Evolutionary conservation across 148 eudicot species (phyloP).

Genomic region (Silene conica): DNA sequence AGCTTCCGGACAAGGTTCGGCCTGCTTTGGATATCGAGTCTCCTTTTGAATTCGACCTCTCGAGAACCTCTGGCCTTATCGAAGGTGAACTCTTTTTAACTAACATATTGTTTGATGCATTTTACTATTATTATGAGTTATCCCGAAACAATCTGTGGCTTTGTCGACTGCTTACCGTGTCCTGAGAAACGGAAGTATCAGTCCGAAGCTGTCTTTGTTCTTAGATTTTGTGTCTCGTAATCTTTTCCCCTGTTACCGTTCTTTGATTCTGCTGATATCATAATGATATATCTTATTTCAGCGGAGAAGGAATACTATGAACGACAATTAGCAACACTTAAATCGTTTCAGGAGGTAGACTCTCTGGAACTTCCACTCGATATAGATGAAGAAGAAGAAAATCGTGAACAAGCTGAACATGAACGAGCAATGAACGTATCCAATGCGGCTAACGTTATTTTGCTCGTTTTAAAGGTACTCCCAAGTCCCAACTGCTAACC

Average conservation of each 20-base stretch:
- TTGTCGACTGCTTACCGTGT: no score
- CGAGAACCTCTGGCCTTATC: conserved; percentile 48
- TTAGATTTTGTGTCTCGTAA: neutral
- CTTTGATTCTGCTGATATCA: neutral
- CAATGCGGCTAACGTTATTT: conserved; percentile 48
- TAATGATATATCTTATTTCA: conserved; percentile 12
- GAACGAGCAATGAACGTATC: conserved; percentile 75
- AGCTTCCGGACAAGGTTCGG: conserved; percentile 60
- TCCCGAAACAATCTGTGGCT: no score
- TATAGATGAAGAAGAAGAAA: conserved; percentile 39
- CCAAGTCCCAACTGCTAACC: neutral
- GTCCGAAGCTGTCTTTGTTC: no score
- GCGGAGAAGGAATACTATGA: conserved; percentile 74
- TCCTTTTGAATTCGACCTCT: conserved; percentile 55
- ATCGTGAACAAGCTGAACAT: conserved; percentile 46
- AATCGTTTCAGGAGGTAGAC: conserved; percentile 68
- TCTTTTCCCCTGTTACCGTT: neutral
- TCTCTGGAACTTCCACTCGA: conserved; percentile 31
- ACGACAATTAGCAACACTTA: conserved; percentile 58
- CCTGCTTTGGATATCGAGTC: conserved; percentile 64
- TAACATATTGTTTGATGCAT: neutral
- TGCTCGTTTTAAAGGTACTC: conserved; percentile 62
- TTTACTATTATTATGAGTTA: no score
- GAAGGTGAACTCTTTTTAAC: conserved; percentile 36
- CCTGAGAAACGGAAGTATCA: no score